Evolutionary conservation across 2,329 filamentous ascomycete genomes (phyloP).

Genomic region (Phyllosticta citriasiana): DNA sequence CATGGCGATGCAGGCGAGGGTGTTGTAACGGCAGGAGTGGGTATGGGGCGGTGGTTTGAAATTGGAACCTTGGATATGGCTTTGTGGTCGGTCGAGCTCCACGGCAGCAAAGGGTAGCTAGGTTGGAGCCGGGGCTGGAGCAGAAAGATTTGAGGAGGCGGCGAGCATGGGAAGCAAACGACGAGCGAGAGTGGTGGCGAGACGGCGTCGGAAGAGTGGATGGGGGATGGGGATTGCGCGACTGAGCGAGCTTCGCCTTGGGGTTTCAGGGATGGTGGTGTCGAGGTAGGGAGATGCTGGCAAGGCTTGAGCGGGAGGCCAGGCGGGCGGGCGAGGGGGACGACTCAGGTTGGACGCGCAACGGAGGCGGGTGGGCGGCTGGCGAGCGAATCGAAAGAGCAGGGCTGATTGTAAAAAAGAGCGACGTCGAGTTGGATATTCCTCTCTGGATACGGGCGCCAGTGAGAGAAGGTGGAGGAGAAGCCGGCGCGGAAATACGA

Average conservation of each 20-base stretch:
- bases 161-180: conserved; percentile 8
- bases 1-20: neutral
- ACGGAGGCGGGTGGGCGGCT: neutral
- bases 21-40: conserved; percentile 12
- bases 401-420: conserved; percentile 1
- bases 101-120: neutral
- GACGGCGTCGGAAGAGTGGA: neutral
- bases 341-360: neutral
- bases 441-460: neutral
- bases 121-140: conserved; percentile 7
- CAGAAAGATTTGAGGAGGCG: conserved; percentile 1
- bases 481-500: neutral
- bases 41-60: neutral
- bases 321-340: neutral
- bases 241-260: conserved; percentile 7
- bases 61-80: neutral
- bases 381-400: neutral
- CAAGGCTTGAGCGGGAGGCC: neutral
- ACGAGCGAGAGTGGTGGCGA: conserved; percentile 8
- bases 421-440: neutral
- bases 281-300: neutral
- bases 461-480: neutral
- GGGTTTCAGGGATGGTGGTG: conserved; percentile 7
- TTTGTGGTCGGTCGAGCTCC: neutral
- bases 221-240: conserved; percentile 2